A percentile compares a stretch with the other conserved stretches of the same genome.
Evolutionary conservation across 805 yeast genomes (phyloP).

Genomic region (Kuraishia cidri): DNA sequence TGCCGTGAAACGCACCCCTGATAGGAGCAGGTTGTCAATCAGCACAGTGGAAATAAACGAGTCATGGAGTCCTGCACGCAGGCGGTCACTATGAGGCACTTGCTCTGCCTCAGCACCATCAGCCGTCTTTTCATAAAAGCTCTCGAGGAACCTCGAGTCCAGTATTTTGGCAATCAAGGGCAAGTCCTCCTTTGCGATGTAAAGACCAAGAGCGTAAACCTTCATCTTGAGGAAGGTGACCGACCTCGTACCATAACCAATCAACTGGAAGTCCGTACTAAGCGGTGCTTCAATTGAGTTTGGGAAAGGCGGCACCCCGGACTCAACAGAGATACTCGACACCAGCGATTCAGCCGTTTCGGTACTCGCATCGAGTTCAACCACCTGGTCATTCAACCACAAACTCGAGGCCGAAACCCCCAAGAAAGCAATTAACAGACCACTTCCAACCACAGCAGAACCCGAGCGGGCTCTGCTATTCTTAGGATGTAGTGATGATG

Average conservation of each 20-base stretch:
- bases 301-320: conserved; percentile 19
- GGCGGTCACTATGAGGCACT: conserved; percentile 25
- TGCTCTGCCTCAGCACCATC: conserved; percentile 10
- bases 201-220: conserved; percentile 84
- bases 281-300: conserved; percentile 9
- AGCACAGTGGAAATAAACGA: conserved; percentile 41
- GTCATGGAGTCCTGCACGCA: conserved; percentile 37
- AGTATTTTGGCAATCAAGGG: conserved; percentile 28
- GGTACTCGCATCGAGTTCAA: neutral
- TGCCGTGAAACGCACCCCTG: conserved; percentile 55
- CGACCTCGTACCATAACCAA: conserved; percentile 77
- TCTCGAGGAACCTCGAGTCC: conserved; percentile 30
- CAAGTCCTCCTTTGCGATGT: conserved; percentile 56
- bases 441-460: neutral
- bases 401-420: neutral
- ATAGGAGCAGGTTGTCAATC: conserved; percentile 45
- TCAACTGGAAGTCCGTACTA: conserved; percentile 31
- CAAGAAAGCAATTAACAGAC: neutral
- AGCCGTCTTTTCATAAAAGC: conserved; percentile 11
- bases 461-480: neutral
- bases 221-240: conserved; percentile 78
- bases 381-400: neutral
- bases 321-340: conserved; percentile 12
- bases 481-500: too few relatives aligned
- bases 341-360: neutral